phyloP scores from a whole-genome alignment of 1,284 basidiomycete species.

The Malassezia arunalokei region DNA sequence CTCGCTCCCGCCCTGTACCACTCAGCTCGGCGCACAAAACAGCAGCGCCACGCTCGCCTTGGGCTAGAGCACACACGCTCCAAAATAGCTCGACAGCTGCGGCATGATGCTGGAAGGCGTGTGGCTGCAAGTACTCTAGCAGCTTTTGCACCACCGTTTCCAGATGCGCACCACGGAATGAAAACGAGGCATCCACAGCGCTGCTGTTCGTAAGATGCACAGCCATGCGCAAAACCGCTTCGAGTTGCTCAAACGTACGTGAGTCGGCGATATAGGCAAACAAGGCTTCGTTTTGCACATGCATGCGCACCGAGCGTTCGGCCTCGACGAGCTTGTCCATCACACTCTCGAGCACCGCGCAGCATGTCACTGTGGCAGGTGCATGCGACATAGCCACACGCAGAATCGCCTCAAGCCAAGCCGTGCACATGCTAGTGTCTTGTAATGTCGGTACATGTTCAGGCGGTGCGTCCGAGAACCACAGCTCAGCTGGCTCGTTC shows the following conservation, averaged over 20 bases:
- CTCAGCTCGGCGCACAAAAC: constrained; percentile 20
- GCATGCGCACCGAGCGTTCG: constrained; percentile 10
- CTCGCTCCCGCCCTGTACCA: constrained; percentile 43
- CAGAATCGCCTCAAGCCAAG: constrained; percentile 16
- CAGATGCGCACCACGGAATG: background rate
- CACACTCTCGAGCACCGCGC: background rate
- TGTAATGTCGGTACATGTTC: constrained; percentile 14
- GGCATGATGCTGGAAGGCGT: constrained; percentile 63
- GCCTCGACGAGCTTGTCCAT: constrained; percentile 1
- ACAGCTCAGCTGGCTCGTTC: background rate
- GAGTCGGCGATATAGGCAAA: background rate
- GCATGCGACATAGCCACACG: constrained; percentile 8
- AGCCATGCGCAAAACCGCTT: background rate
- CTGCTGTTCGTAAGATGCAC: background rate
- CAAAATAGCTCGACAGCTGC: constrained; percentile 76
- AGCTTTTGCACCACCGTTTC: constrained; percentile 49
- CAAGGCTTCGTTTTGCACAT: background rate
- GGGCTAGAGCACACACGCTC: constrained; percentile 46
- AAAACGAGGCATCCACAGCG: background rate
- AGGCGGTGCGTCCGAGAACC: background rate
- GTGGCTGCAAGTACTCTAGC: constrained; percentile 61
- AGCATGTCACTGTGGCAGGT: background rate
- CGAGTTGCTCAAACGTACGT: background rate
- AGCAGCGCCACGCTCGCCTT: constrained; percentile 11
- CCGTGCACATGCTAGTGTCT: constrained; percentile 12